Evolutionary conservation across 129 eudicot species (phyloP).

Genomic region (Artemisia argyi): DNA sequence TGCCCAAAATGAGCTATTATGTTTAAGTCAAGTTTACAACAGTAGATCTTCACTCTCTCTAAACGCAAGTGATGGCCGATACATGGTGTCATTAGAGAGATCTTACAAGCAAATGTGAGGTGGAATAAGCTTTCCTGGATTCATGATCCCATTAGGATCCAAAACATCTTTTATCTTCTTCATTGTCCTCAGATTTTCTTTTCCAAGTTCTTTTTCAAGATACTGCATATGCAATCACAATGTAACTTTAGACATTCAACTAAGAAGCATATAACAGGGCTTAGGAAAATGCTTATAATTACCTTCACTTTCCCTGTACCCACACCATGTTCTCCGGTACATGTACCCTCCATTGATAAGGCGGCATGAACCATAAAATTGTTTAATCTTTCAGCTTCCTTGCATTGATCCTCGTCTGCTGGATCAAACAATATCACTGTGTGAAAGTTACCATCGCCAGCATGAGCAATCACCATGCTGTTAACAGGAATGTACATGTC

Average conservation of each 20-base stretch:
- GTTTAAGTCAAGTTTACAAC: not conserved
- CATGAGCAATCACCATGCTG: constrained; percentile 97
- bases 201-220: constrained; percentile 92
- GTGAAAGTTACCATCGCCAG: constrained; percentile 99
- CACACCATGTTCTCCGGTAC: constrained; percentile 98
- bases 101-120: constrained; percentile 87
- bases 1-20: not conserved
- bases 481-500: constrained; percentile 8
- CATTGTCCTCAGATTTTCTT: constrained; percentile 81
- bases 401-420: constrained; percentile 59
- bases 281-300: constrained; percentile 3
- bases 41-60: not conserved
- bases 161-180: constrained; percentile 79
- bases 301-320: constrained; percentile 98
- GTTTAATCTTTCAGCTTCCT: constrained; percentile 89
- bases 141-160: constrained; percentile 97
- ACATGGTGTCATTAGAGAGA: not conserved
- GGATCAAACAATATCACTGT: constrained; percentile 78
- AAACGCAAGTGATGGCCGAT: not conserved
- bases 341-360: constrained; percentile 95
- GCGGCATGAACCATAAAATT: constrained; percentile 88
- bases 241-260: constrained; percentile 9
- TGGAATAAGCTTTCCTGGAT: constrained; percentile 98
- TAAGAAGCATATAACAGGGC: not conserved
- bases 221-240: constrained; percentile 47